These are phyloP conservation scores for Penicillium sp. DNA, from an alignment of 2,329 filamentous ascomycete species.

Conservation along the genomic window DNA sequence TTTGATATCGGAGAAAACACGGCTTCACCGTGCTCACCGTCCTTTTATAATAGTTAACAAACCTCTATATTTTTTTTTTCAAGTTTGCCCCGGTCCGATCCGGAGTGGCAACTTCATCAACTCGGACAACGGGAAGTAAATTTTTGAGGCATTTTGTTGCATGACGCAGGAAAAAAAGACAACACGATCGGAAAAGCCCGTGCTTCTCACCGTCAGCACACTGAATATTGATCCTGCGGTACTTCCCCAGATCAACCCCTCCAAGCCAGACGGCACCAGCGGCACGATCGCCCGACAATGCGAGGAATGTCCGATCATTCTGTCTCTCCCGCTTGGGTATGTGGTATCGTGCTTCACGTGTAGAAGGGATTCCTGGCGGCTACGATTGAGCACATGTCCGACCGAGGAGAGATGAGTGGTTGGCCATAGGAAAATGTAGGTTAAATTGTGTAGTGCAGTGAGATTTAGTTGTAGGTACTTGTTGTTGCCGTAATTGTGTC, in stretches of 20 bases:
- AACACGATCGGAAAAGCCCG: conserved; percentile 6
- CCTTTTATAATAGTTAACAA: neutral
- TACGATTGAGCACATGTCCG: neutral
- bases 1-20: neutral
- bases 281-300: conserved; percentile 17
- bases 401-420: neutral
- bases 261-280: conserved; percentile 18
- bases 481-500: neutral
- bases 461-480: neutral
- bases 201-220: neutral
- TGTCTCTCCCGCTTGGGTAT: neutral
- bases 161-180: neutral
- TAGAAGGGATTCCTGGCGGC: neutral
- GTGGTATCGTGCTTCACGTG: neutral
- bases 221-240: neutral
- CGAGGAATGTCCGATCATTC: conserved; percentile 2
- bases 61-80: neutral
- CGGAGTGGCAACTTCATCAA: neutral
- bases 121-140: neutral
- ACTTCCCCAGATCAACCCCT: conserved; percentile 12
- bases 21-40: conserved; percentile 3
- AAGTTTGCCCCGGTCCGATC: neutral
- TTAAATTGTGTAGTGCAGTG: neutral
- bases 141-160: conserved; percentile 21
- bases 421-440: neutral